phyloP scores from a whole-genome alignment of 2,329 filamentous ascomycete genomes.

The Talaromyces amestolkiae region DNA sequence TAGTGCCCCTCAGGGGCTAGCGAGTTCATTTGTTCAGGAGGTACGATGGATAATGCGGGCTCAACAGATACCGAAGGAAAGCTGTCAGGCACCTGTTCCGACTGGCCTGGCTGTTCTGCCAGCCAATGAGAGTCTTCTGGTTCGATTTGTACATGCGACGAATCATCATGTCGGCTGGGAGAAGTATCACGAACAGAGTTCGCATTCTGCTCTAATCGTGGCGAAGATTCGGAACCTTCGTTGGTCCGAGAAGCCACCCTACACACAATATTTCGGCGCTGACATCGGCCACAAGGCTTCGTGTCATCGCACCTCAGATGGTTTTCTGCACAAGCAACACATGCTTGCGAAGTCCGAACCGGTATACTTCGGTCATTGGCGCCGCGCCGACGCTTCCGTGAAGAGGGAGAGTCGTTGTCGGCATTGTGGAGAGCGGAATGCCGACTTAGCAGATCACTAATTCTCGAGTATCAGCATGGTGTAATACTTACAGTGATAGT shows the following conservation, averaged over 20 bases:
- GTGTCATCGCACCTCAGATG: slow-evolving; percentile 33
- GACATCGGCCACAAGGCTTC: slow-evolving; percentile 33
- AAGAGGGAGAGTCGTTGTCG: slow-evolving; percentile 21
- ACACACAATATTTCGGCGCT: slow-evolving; percentile 25
- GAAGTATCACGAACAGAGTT: neutral
- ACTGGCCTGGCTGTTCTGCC: neutral
- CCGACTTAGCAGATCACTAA: slow-evolving; percentile 26
- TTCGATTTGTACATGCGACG: neutral
- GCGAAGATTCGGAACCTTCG: neutral
- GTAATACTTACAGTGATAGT: neutral
- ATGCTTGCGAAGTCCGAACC: slow-evolving; percentile 28
- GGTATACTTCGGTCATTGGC: slow-evolving; percentile 11
- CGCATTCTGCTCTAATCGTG: neutral
- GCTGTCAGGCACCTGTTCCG: neutral
- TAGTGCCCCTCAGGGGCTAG: neutral
- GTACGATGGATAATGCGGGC: neutral
- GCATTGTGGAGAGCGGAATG: slow-evolving; percentile 16
- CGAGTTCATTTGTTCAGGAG: neutral
- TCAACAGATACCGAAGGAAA: neutral
- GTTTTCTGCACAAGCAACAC: slow-evolving; percentile 29
- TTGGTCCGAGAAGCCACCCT: neutral
- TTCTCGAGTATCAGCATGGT: neutral
- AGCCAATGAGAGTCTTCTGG: neutral
- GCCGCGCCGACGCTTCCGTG: slow-evolving; percentile 21
- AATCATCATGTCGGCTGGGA: neutral